Percentiles rank a stretch among this genome's conserved stretches.
These are phyloP conservation scores for Camellia lanceoleosa DNA, from an alignment of 148 eudicot species.

Conservation along the genomic window DNA sequence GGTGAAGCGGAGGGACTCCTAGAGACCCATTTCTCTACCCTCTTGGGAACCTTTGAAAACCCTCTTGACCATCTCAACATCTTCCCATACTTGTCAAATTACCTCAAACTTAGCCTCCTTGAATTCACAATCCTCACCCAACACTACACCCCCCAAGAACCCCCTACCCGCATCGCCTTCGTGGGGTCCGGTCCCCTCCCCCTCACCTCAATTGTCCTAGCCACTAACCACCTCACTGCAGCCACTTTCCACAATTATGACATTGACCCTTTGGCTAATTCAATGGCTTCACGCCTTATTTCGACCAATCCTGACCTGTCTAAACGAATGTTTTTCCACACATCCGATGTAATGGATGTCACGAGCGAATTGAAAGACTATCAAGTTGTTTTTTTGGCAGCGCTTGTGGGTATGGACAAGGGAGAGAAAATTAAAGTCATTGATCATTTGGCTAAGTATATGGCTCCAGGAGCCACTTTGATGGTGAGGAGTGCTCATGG, in stretches of 20 bases:
- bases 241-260: conserved; percentile 80
- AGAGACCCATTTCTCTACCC: conserved; percentile 67
- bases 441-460: conserved; percentile 60
- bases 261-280: conserved; percentile 61
- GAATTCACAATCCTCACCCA: conserved; percentile 57
- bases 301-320: conserved; percentile 64
- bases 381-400: conserved; percentile 83
- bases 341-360: conserved; percentile 67
- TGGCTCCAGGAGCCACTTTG: conserved; percentile 75
- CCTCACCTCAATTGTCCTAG: conserved; percentile 76
- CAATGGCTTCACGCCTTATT: conserved; percentile 56
- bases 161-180: conserved; percentile 58
- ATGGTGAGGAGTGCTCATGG: conserved; percentile 97
- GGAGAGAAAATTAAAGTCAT: conserved; percentile 56
- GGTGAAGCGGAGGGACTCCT: conserved; percentile 80
- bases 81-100: conserved; percentile 76
- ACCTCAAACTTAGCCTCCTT: conserved; percentile 63
- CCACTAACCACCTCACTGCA: conserved; percentile 54
- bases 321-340: conserved; percentile 66
- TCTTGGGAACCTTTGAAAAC: conserved; percentile 47
- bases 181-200: conserved; percentile 95
- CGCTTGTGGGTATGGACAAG: conserved; percentile 87
- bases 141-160: conserved; percentile 17
- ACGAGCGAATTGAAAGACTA: conserved; percentile 49
- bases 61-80: conserved; percentile 67